These are phyloP conservation scores for Aspergillus hancockii DNA, from an alignment of 495 filamentous ascomycete species.

Conservation along the genomic window DNA sequence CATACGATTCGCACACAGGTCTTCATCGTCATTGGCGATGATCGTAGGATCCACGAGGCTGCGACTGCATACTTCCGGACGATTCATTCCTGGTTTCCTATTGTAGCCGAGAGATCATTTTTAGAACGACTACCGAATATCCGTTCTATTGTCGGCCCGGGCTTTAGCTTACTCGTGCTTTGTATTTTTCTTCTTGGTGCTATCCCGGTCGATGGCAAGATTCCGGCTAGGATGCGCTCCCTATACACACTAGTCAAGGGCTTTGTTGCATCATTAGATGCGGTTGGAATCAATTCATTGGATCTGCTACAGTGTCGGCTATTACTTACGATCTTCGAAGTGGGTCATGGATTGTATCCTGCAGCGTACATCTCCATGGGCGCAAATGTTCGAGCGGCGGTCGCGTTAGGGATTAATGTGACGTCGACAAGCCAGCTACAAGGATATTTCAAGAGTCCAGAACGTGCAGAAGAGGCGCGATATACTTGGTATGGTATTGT, in stretches of 20 bases:
- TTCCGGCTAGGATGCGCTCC: not conserved
- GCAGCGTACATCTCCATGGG: slow-evolving; percentile 10
- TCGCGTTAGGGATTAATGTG: slow-evolving; percentile 1
- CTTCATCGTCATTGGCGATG: slow-evolving; percentile 1
- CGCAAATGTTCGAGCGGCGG: slow-evolving; percentile 4
- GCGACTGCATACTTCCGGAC: slow-evolving; percentile 5
- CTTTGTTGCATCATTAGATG: slow-evolving; percentile 4
- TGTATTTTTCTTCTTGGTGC: slow-evolving; percentile 6
- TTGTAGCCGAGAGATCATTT: not conserved
- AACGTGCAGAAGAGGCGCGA: slow-evolving; percentile 6
- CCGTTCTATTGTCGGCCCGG: not conserved
- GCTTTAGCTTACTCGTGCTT: slow-evolving; percentile 1
- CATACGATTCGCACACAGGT: slow-evolving; percentile 3
- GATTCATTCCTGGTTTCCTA: slow-evolving; percentile 9
- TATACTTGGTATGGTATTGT: slow-evolving; percentile 7
- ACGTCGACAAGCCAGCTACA: not conserved
- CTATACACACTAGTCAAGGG: slow-evolving; percentile 6
- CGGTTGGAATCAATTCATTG: not conserved
- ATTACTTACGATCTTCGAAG: slow-evolving; percentile 9
- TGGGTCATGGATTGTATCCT: slow-evolving; percentile 7
- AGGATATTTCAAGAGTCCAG: not conserved
- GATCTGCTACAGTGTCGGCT: slow-evolving; percentile 3
- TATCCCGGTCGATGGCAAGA: not conserved
- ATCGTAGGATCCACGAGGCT: not conserved
- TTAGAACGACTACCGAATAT: not conserved